These are phyloP conservation scores for Fusarium incarnatum DNA, from an alignment of 2,329 filamentous ascomycete genomes.

Conservation along the genomic window DNA sequence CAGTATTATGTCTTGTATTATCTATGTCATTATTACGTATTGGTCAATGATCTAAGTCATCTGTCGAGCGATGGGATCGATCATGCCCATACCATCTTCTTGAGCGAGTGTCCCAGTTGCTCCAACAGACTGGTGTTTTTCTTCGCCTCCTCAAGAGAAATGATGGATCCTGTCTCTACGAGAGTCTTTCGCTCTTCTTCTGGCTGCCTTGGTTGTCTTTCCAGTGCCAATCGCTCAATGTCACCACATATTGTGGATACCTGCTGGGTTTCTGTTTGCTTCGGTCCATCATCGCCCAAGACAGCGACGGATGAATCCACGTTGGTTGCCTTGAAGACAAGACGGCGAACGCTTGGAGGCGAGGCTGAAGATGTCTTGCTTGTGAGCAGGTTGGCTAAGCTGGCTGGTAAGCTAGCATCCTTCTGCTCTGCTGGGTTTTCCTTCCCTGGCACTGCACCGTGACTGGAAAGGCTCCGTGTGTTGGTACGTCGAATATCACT, in stretches of 20 bases:
- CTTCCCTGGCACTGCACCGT: conserved; percentile 49
- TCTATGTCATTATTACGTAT: conserved; percentile 18
- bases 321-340: conserved; percentile 48
- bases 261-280: conserved; percentile 66
- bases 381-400: conserved; percentile 58
- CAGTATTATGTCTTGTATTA: conserved; percentile 35
- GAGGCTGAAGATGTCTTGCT: conserved; percentile 47
- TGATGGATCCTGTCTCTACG: conserved; percentile 75
- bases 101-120: conserved; percentile 87
- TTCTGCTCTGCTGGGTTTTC: conserved; percentile 35
- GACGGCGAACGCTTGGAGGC: conserved; percentile 16
- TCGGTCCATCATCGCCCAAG: conserved; percentile 57
- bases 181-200: conserved; percentile 60
- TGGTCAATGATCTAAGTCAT: conserved; percentile 15
- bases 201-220: conserved; percentile 56
- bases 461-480: conserved; percentile 79
- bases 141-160: conserved; percentile 86
- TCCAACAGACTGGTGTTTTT: conserved; percentile 88
- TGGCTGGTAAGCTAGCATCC: conserved; percentile 47
- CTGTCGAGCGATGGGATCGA: conserved; percentile 24
- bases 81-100: conserved; percentile 89
- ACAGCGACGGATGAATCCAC: conserved; percentile 66
- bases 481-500: conserved; percentile 83
- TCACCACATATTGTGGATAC: conserved; percentile 77
- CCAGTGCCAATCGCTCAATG: conserved; percentile 75